Conservation (phyloP, 805 yeast genomes). For the Candida fluviatilis region DNA sequence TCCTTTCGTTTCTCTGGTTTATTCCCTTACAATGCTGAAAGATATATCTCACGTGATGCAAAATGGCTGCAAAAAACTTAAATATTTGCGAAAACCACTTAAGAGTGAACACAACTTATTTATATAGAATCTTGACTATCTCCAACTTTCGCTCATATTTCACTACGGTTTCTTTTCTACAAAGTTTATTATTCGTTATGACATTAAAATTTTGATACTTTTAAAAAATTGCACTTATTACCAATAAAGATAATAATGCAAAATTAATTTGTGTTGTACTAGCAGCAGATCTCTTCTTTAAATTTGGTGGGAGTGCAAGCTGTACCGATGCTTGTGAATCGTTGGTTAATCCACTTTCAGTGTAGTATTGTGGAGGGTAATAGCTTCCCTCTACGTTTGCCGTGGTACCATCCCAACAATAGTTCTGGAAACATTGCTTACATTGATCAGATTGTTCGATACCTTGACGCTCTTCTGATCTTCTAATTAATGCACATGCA, state of each 20-base stretch:
- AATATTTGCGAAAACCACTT: too few relatives aligned
- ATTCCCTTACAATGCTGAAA: too few relatives aligned
- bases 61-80: too few relatives aligned
- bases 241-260: not conserved
- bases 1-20: too few relatives aligned
- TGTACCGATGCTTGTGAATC: conserved; percentile 5
- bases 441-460: conserved; percentile 33
- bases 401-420: conserved; percentile 38
- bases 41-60: too few relatives aligned
- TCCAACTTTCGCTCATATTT: too few relatives aligned
- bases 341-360: conserved; percentile 26
- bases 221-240: not conserved
- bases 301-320: not conserved
- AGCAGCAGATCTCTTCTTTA: not conserved
- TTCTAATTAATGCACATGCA: conserved; percentile 37
- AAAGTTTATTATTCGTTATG: not conserved
- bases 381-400: conserved; percentile 10
- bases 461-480: conserved; percentile 38
- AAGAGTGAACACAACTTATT: too few relatives aligned
- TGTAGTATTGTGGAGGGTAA: conserved; percentile 23
- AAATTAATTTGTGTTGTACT: not conserved
- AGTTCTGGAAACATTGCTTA: conserved; percentile 29
- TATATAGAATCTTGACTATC: too few relatives aligned
- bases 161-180: too few relatives aligned
- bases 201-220: too few relatives aligned